These are phyloP conservation scores for Davidsoniella virescens DNA, from an alignment of 2,329 filamentous ascomycete genomes.

Conservation along the genomic window DNA sequence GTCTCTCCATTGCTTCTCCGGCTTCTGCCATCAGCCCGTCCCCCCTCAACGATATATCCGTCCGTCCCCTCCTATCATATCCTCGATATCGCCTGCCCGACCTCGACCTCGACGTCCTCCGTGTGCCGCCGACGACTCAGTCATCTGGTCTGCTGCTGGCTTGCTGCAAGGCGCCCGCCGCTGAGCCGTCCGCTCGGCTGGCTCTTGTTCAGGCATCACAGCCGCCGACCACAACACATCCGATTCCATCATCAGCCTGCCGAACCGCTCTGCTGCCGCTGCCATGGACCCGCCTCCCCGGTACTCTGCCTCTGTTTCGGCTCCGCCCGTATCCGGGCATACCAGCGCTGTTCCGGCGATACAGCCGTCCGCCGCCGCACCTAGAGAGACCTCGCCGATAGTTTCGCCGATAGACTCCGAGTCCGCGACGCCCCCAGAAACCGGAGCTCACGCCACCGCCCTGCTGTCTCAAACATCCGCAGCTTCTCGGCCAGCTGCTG, in stretches of 20 bases:
- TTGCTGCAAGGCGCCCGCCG: too few species aligned
- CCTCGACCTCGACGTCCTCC: too few species aligned
- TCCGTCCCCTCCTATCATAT: too few species aligned
- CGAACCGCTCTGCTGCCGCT: not conserved
- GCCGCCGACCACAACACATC: not conserved
- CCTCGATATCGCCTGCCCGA: too few species aligned
- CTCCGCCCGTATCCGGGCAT: not conserved
- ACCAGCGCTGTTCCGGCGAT: not conserved
- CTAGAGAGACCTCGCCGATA: not conserved
- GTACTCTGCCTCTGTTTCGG: slow-evolving; percentile 5
- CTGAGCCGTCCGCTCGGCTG: too few species aligned
- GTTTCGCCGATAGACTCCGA: not conserved
- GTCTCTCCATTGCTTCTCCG: too few species aligned
- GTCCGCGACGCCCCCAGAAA: not conserved
- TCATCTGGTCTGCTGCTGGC: too few species aligned
- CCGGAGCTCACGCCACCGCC: not conserved
- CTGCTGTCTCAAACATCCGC: not conserved
- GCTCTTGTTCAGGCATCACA: too few species aligned
- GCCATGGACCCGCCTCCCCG: slow-evolving; percentile 9
- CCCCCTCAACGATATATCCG: too few species aligned
- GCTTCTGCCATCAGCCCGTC: too few species aligned
- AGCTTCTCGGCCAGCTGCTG: not conserved
- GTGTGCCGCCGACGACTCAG: too few species aligned
- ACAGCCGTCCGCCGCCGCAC: not conserved
- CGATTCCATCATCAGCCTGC: not conserved